Evolutionary conservation across 2,329 filamentous ascomycete species (phyloP).

Genomic region (Calonectria pseudoturangicola): DNA sequence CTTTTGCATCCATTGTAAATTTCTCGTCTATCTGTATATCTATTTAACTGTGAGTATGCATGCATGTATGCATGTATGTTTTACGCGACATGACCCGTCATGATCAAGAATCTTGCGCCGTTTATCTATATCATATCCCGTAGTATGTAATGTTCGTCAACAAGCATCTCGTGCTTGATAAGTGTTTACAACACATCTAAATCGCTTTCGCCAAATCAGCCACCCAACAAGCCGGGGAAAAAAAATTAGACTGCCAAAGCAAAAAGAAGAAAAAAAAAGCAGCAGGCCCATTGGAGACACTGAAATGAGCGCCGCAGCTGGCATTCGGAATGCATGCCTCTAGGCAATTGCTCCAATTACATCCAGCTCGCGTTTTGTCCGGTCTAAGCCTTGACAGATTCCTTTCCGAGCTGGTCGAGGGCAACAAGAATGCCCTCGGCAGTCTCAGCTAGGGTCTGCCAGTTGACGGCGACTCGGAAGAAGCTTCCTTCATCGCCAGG

Average conservation of each 20-base stretch:
- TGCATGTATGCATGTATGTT: background rate
- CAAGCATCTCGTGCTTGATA: background rate
- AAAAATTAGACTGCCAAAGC: too few species aligned
- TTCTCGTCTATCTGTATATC: background rate
- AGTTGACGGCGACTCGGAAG: constrained; percentile 75
- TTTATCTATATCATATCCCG: background rate
- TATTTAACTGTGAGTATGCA: too few species aligned
- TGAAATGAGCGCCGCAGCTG: background rate
- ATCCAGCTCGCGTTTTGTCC: too few species aligned
- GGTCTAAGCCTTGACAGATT: constrained; percentile 25
- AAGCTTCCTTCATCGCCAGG: constrained; percentile 73
- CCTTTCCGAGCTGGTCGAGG: constrained; percentile 66
- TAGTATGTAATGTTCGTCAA: constrained; percentile 2
- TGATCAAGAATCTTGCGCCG: background rate
- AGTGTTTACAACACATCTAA: background rate
- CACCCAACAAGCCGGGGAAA: background rate
- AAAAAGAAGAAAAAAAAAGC: background rate
- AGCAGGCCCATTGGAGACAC: too few species aligned
- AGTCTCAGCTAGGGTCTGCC: constrained; percentile 71
- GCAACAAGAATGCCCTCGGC: constrained; percentile 72
- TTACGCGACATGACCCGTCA: background rate
- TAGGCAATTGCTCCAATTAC: too few species aligned
- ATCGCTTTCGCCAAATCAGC: background rate
- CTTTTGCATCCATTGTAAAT: background rate
- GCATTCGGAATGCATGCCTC: too few species aligned